Percentiles rank a stretch among this genome's conserved stretches.
These are phyloP conservation scores for Eruca vesicaria DNA, from an alignment of 441 rosid genomes.

Conservation along the genomic window DNA sequence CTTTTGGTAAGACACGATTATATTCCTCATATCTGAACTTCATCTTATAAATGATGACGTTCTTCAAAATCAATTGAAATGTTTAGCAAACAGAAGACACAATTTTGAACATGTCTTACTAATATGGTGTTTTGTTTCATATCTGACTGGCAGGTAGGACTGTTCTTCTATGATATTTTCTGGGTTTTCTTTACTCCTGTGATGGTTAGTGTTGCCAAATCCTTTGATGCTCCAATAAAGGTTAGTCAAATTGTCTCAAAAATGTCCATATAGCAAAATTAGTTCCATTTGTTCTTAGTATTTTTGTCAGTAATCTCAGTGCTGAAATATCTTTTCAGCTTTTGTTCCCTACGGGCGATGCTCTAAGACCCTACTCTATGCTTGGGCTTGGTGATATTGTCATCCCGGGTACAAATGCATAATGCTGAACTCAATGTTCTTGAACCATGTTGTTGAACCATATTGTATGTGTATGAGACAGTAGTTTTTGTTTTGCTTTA, in stretches of 20 bases:
- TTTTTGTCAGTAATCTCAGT: neutral
- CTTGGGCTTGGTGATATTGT: conserved; percentile 99
- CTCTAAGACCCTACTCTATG: conserved; percentile 84
- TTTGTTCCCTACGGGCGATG: conserved; percentile 84
- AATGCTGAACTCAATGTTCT: neutral
- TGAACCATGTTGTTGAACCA: neutral
- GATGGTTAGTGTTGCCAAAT: conserved; percentile 98
- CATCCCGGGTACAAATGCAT: conserved; percentile 69
- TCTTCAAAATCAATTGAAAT: neutral
- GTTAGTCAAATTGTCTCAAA: conserved; percentile 39
- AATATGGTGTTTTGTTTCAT: conserved; percentile 5
- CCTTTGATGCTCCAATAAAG: conserved; percentile 99
- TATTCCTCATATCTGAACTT: neutral
- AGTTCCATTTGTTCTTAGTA: neutral
- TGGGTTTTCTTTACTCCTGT: conserved; percentile 99
- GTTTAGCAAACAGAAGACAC: neutral
- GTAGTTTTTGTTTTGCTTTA: conserved; percentile 26
- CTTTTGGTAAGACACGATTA: conserved; percentile 72
- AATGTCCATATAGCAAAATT: neutral
- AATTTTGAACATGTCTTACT: neutral
- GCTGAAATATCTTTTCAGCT: conserved; percentile 47
- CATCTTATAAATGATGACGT: neutral
- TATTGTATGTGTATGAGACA: neutral
- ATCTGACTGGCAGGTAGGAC: conserved; percentile 67
- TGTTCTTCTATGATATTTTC: conserved; percentile 92